phyloP scores from a whole-genome alignment of 208 protist species.

The Acanthamoeba lenticulata region DNA sequence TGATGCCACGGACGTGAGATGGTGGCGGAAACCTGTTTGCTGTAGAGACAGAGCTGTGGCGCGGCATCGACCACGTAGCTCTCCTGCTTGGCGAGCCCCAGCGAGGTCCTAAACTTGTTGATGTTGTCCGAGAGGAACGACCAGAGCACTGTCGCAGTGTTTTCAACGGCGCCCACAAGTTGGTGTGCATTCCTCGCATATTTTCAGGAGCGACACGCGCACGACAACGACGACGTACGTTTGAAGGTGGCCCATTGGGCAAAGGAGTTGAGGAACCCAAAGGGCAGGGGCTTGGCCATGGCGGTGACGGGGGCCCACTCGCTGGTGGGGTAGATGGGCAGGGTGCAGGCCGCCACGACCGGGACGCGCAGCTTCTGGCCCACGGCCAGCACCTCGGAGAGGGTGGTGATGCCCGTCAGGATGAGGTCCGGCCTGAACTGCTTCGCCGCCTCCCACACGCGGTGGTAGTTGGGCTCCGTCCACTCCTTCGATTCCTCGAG shows the following conservation, averaged over 20 bases:
- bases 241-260: slow-evolving; percentile 7
- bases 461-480: background rate
- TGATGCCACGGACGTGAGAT: too few species aligned
- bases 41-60: background rate
- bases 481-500: background rate
- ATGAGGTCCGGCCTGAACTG: background rate
- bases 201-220: background rate
- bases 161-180: too few species aligned
- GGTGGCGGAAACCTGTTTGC: background rate
- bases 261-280: slow-evolving; percentile 11
- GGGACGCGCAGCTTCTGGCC: slow-evolving; percentile 2
- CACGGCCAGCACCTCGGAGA: slow-evolving; percentile 9
- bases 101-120: background rate
- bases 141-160: background rate
- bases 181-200: background rate
- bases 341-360: background rate
- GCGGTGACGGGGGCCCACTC: background rate
- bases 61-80: background rate
- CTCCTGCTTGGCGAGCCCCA: background rate
- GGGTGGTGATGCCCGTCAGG: background rate
- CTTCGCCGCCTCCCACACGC: slow-evolving; percentile 6
- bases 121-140: slow-evolving; percentile 1
- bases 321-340: slow-evolving; percentile 16
- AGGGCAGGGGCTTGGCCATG: background rate
- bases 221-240: background rate